Conservation (phyloP, 2,329 filamentous ascomycete species). For the Aspergillus floridensis region DNA sequence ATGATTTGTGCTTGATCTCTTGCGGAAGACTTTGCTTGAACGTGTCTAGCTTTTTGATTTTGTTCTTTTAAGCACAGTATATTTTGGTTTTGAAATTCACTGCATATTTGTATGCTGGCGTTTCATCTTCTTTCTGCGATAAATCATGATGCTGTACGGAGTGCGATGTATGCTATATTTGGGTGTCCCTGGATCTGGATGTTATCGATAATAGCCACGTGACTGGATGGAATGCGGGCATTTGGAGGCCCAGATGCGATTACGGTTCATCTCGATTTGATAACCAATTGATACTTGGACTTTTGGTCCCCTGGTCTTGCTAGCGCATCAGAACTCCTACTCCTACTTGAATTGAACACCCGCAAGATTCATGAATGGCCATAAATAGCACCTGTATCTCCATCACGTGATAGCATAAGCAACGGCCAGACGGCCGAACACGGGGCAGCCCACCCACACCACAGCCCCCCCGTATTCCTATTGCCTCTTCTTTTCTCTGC, state of each 20-base stretch:
- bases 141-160: constrained; percentile 1
- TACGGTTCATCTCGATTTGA: too few species aligned
- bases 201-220: not conserved
- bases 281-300: too few species aligned
- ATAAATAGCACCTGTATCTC: not conserved
- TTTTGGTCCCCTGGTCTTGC: too few species aligned
- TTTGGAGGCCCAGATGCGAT: too few species aligned
- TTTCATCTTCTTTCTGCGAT: not conserved
- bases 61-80: constrained; percentile 1
- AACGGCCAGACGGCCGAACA: not conserved
- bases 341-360: too few species aligned
- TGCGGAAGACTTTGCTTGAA: constrained; percentile 1
- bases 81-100: not conserved
- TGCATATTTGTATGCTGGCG: not conserved
- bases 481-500: not conserved
- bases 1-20: constrained; percentile 28
- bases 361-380: not conserved
- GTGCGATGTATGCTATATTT: not conserved
- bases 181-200: not conserved
- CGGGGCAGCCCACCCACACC: not conserved
- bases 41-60: constrained; percentile 1
- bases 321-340: too few species aligned
- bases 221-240: too few species aligned
- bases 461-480: not conserved
- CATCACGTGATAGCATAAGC: not conserved